Conservation (phyloP, 192 early-diverging fungal species). For the Cladochytrium replicatum region DNA sequence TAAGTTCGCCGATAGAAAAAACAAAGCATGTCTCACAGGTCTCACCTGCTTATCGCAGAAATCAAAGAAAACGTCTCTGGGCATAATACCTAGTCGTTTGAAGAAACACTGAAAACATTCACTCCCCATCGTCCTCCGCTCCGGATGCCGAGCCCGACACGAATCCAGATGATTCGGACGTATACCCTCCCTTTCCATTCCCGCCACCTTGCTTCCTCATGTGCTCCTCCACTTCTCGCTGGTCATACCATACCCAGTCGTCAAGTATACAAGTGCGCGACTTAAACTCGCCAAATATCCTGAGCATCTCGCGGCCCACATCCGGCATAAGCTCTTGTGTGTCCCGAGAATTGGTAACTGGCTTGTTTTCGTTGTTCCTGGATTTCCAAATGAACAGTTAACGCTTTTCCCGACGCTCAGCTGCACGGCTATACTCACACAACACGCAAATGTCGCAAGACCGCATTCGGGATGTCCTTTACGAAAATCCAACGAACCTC, state of each 20-base stretch:
- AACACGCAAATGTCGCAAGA: conserved; percentile 33
- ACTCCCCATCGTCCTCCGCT: no score
- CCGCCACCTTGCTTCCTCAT: no score
- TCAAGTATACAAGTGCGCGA: conserved; percentile 21
- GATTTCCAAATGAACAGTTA: no score
- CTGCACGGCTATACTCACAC: conserved; percentile 13
- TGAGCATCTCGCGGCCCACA: conserved; percentile 38
- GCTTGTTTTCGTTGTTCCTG: conserved; percentile 44
- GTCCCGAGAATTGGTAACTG: conserved; percentile 50
- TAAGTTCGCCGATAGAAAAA: no score
- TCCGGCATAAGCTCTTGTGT: conserved; percentile 39
- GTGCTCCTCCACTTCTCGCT: no score
- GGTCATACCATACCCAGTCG: conserved; percentile 25
- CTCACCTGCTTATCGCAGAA: no score
- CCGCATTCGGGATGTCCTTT: conserved; percentile 43
- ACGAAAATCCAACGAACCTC: conserved; percentile 41
- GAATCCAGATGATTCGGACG: no score
- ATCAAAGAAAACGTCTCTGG: no score
- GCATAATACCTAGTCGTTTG: no score
- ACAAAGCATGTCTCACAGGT: no score
- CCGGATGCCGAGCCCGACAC: conserved; percentile 16
- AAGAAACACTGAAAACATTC: no score
- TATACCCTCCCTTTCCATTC: no score
- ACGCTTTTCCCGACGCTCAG: neutral
- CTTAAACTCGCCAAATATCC: conserved; percentile 32